These are phyloP conservation scores for Tinospora cordifolia DNA, from an alignment of 164 flowering plant genomes.

Conservation along the genomic window DNA sequence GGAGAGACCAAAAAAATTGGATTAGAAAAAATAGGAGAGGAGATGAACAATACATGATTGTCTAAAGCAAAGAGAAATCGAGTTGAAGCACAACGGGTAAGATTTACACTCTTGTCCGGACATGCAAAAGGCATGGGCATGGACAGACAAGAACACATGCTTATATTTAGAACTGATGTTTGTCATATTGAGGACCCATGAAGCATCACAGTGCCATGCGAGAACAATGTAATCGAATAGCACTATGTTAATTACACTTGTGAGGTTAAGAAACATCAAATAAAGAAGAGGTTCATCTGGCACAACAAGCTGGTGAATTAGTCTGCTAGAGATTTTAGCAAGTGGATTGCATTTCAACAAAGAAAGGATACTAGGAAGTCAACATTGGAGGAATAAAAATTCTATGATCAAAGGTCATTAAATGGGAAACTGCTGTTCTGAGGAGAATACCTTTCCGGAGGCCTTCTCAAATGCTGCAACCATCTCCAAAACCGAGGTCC, in stretches of 20 bases:
- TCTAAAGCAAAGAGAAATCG: background rate
- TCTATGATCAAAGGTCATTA: background rate
- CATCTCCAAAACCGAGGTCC: constrained; percentile 14
- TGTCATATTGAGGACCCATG: too few species aligned
- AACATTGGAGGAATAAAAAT: background rate
- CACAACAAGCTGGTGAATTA: background rate
- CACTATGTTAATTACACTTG: background rate
- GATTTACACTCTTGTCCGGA: background rate
- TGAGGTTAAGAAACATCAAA: background rate
- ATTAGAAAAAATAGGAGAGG: background rate
- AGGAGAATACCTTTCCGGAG: constrained; percentile 12
- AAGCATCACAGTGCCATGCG: background rate
- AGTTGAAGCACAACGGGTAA: background rate
- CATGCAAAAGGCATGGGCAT: background rate
- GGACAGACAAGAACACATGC: background rate
- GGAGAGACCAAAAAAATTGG: constrained; percentile 13
- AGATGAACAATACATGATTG: background rate
- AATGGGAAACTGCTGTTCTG: background rate
- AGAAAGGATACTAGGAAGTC: background rate
- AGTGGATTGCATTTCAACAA: background rate
- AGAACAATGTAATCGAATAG: background rate
- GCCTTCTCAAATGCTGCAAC: constrained; percentile 15
- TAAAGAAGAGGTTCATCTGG: background rate
- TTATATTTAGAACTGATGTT: too few species aligned
- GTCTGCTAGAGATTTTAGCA: background rate